Evolutionary conservation across 331 rosid species (phyloP).

Genomic region (Saraca asoca): DNA sequence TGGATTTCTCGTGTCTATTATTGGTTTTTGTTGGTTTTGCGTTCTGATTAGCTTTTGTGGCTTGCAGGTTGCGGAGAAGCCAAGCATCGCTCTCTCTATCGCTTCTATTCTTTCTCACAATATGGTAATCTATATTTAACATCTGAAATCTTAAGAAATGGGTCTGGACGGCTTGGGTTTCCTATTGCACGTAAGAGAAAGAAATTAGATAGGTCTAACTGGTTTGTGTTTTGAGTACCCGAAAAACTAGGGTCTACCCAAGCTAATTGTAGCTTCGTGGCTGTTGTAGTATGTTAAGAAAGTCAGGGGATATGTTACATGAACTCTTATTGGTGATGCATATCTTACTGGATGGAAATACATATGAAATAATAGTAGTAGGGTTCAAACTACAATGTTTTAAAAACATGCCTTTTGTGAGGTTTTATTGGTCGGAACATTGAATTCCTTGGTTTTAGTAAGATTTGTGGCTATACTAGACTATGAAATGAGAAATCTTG

Average conservation of each 20-base stretch:
- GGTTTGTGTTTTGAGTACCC: not conserved
- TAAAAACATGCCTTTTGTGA: not conserved
- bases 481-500: not conserved
- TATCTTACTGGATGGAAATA: not conserved
- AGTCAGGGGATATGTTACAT: not conserved
- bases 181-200: not conserved
- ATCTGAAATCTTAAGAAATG: conserved; percentile 1
- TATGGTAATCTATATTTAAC: conserved; percentile 47
- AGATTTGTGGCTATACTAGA: conserved; percentile 15
- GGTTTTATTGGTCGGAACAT: not conserved
- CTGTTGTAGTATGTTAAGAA: not conserved
- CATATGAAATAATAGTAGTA: not conserved
- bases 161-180: conserved; percentile 6
- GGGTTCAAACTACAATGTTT: not conserved
- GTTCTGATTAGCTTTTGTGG: not conserved
- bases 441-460: conserved; percentile 12
- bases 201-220: not conserved
- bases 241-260: not conserved
- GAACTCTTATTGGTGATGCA: not conserved
- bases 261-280: not conserved
- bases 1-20: not conserved
- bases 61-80: conserved; percentile 89
- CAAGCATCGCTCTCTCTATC: conserved; percentile 88
- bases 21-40: not conserved
- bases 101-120: conserved; percentile 78